Evolutionary conservation across 441 rosid genomes (phyloP), one percentile per base, ranked within the genome.

Genomic region (Biscutella laevigata): DNA sequence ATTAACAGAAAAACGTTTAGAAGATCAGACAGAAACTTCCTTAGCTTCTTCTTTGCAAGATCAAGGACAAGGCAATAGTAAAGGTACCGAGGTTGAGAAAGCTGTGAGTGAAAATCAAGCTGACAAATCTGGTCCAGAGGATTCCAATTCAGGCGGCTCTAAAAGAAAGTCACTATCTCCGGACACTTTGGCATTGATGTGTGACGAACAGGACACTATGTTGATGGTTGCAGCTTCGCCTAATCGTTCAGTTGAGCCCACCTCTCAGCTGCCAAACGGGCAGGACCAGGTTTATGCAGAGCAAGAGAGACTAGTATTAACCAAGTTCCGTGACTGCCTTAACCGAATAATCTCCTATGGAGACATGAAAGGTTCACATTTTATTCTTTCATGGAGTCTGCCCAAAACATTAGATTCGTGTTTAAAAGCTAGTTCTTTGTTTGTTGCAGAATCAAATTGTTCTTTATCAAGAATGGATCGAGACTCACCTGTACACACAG

Each of bases 151-250:
- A 15, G 89, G 77, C 53, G 76, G 61, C 51, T 77, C 74, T 35
- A 80, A 82, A 76, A 74, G 71, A 51, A 79, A 84, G 66, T 83
- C 92, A 14, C 67, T 84, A 79, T 92, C 97, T 65, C 99, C 99
- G 11, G 97, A 86, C 49, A 86, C 99, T 36, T 68, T 92, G 81
- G 88, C 88, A 46, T 77, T 92, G 76, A 88, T 92, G 99, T 92
- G 78, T 68, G 78, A 74, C 50, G 78, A 74, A 57, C 64, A 68
- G 30, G 78, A 74, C 49, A 59, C 75, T 24, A 67, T 63, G 73
- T 65, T 74, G 51, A 71, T 67, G 73, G 70, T 81, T 58, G 67
- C 88, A 56, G 47, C 46, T 65, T 82, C 95, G 32, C 78, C 88
- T 49, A 76, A 57, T 57, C 71, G 76, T 58, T 51, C 49, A 5